A percentile compares a stretch with the other conserved stretches of the same genome.
These are phyloP conservation scores for Talaromyces nanjingensis DNA, from an alignment of 495 filamentous ascomycete genomes.

Conservation along the genomic window DNA sequence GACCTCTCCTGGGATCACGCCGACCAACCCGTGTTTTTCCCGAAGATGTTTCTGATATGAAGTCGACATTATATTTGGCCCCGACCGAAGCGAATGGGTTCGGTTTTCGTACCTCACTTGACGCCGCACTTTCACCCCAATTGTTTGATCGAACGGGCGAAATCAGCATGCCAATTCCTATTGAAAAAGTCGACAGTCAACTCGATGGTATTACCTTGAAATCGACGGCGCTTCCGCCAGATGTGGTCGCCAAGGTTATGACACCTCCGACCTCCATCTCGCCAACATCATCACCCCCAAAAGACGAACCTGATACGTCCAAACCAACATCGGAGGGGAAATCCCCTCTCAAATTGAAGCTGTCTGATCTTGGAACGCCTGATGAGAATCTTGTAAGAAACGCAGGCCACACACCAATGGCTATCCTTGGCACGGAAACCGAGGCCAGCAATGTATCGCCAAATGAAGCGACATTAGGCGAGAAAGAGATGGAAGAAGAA, in stretches of 20 bases:
- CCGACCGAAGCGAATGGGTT: conserved; percentile 11
- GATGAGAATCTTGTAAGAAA: conserved; percentile 32
- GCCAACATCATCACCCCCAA: conserved; percentile 13
- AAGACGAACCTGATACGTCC: conserved; percentile 15
- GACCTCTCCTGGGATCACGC: conserved; percentile 28
- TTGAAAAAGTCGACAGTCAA: conserved; percentile 41
- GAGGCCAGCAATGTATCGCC: conserved; percentile 25
- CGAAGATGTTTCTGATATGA: conserved; percentile 17
- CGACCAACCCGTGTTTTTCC: conserved; percentile 38
- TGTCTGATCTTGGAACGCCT: conserved; percentile 34
- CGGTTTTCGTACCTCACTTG: conserved; percentile 25
- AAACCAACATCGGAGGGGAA: conserved; percentile 20
- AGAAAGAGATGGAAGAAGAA: conserved; percentile 6
- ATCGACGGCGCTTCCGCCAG: conserved; percentile 36
- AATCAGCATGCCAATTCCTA: conserved; percentile 32
- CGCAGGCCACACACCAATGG: conserved; percentile 45
- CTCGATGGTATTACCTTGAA: conserved; percentile 44
- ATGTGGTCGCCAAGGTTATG: conserved; percentile 37
- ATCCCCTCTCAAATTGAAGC: conserved; percentile 32
- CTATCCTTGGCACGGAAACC: conserved; percentile 29
- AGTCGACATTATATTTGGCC: conserved; percentile 16
- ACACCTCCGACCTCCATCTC: conserved; percentile 32
- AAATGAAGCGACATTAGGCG: conserved; percentile 9
- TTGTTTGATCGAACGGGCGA: conserved; percentile 18
- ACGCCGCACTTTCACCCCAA: conserved; percentile 36